Evolutionary conservation across 2,329 filamentous ascomycete species (phyloP).

Genomic region (Monosporascus cannonballus): DNA sequence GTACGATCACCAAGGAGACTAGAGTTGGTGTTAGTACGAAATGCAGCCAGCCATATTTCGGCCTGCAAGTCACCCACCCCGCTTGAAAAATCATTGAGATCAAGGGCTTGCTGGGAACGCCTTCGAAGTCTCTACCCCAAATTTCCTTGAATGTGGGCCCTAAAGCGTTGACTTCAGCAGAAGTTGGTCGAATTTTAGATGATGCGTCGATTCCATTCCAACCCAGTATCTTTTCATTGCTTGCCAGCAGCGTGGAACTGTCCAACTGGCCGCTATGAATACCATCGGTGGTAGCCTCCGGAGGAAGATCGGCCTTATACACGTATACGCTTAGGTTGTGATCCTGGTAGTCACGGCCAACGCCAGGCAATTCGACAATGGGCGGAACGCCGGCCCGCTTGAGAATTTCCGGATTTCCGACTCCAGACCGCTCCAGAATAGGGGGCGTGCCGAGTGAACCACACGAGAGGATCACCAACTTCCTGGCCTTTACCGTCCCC

Average conservation of each 20-base stretch:
- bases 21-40: background rate
- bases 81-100: background rate
- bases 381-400: conserved; percentile 23
- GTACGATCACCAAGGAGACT: background rate
- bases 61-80: background rate
- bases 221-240: background rate
- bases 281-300: conserved; percentile 1
- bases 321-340: background rate
- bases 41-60: background rate
- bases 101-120: background rate
- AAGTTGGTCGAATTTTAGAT: conserved; percentile 3
- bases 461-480: conserved; percentile 31
- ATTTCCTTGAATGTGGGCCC: background rate
- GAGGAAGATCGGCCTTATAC: conserved; percentile 1
- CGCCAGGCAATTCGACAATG: conserved; percentile 1
- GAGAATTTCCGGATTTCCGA: conserved; percentile 1
- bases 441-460: conserved; percentile 1
- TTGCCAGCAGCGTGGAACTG: background rate
- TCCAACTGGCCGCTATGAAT: background rate
- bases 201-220: conserved; percentile 6
- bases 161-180: background rate
- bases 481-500: conserved; percentile 34
- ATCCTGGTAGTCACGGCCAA: conserved; percentile 3
- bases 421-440: conserved; percentile 7
- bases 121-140: conserved; percentile 3